phyloP scores from a whole-genome alignment of 2,329 filamentous ascomycete species.

The Venturia effusa region DNA sequence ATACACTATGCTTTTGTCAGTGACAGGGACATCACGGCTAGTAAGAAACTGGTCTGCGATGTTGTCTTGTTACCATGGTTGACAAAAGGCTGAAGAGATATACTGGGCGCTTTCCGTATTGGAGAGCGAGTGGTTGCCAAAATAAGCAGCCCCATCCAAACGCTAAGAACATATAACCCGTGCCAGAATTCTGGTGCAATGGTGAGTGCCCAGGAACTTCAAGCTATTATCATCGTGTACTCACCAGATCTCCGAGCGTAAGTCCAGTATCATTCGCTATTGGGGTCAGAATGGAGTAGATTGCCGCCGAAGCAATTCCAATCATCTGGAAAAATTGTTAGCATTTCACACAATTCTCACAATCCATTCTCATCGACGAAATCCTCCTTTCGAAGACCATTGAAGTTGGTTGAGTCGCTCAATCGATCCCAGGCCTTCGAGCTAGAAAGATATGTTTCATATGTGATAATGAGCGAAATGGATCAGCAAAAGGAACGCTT shows the following conservation, averaged over 20 bases:
- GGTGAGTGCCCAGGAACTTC: background rate
- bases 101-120: constrained; percentile 40
- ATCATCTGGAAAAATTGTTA: background rate
- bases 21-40: no score
- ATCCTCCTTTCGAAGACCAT: background rate
- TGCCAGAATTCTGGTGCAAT: constrained; percentile 31
- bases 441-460: background rate
- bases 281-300: constrained; percentile 1
- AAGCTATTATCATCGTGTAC: background rate
- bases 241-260: constrained; percentile 28
- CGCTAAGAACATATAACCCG: constrained; percentile 42
- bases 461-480: no score
- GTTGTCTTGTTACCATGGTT: constrained; percentile 19
- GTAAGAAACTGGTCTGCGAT: no score
- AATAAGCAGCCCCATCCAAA: constrained; percentile 42
- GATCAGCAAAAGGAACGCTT: background rate
- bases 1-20: background rate
- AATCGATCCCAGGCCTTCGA: background rate
- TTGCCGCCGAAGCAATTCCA: background rate
- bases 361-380: background rate
- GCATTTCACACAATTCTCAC: background rate
- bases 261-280: constrained; percentile 33
- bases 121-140: constrained; percentile 42
- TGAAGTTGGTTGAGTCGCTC: background rate
- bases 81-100: constrained; percentile 35